Evolutionary conservation across 495 filamentous ascomycete genomes (phyloP).

Genomic region (Aspergillus nanangensis): DNA sequence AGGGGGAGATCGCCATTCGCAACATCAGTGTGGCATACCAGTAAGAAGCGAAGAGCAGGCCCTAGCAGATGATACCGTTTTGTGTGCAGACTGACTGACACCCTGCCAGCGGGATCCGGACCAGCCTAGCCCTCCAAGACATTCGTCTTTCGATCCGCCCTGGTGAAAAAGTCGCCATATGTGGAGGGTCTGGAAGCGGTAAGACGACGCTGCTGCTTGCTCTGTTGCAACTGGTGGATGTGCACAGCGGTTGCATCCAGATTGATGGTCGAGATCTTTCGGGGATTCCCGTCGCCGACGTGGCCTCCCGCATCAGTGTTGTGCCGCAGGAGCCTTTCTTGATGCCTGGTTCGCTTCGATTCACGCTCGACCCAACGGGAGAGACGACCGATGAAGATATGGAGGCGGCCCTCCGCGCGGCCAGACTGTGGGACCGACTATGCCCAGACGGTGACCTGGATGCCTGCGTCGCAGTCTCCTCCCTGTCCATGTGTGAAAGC

Average conservation of each 20-base stretch:
- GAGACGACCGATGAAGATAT: constrained; percentile 12
- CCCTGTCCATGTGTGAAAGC: constrained; percentile 36
- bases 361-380: constrained; percentile 26
- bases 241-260: constrained; percentile 4
- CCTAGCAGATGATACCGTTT: background rate
- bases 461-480: constrained; percentile 5
- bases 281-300: constrained; percentile 3
- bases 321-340: constrained; percentile 36
- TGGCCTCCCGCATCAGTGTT: constrained; percentile 18
- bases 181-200: constrained; percentile 34
- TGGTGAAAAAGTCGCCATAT: constrained; percentile 33
- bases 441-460: constrained; percentile 16
- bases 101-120: background rate
- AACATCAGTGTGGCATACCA: background rate
- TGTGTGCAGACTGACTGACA: background rate
- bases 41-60: background rate
- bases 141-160: constrained; percentile 20
- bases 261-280: constrained; percentile 18
- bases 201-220: constrained; percentile 18
- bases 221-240: constrained; percentile 7
- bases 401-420: constrained; percentile 15
- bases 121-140: constrained; percentile 7
- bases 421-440: constrained; percentile 15
- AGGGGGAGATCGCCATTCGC: constrained; percentile 17
- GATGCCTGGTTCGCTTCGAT: constrained; percentile 23